These are phyloP conservation scores for Colletotrichum australisinense DNA, from an alignment of 2,329 filamentous ascomycete genomes.

Conservation along the genomic window DNA sequence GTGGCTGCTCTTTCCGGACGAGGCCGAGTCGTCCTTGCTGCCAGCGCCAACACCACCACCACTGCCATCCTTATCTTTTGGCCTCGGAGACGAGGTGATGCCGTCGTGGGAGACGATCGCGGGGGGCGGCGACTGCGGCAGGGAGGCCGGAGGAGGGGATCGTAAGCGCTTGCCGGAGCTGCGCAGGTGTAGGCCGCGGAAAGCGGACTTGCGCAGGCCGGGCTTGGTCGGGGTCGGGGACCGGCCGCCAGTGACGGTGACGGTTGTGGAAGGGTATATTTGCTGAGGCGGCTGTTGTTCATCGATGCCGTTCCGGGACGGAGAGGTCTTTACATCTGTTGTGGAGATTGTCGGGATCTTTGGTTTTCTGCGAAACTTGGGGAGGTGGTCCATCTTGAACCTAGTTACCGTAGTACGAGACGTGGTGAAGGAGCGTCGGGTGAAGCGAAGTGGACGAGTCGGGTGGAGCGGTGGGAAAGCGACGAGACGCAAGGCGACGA, in stretches of 20 bases:
- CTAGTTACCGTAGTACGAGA: not conserved
- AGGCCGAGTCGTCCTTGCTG: constrained; percentile 2
- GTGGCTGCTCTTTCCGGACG: constrained; percentile 12
- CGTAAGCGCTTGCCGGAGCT: constrained; percentile 60
- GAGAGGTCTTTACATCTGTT: constrained; percentile 43
- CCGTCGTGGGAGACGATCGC: constrained; percentile 52
- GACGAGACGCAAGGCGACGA: not conserved
- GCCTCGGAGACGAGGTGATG: constrained; percentile 38
- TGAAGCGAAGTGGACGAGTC: not conserved
- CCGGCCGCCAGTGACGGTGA: constrained; percentile 24
- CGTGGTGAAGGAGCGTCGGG: not conserved
- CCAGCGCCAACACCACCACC: constrained; percentile 13
- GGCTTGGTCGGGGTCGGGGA: constrained; percentile 37
- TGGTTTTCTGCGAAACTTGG: constrained; percentile 56
- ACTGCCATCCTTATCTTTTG: constrained; percentile 9
- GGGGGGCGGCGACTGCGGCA: constrained; percentile 35
- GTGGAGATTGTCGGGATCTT: constrained; percentile 57
- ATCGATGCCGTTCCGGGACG: constrained; percentile 37
- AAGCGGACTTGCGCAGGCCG: constrained; percentile 50
- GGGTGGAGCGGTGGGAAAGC: not conserved
- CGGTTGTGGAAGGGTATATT: constrained; percentile 37
- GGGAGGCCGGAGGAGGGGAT: constrained; percentile 49
- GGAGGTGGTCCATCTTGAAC: constrained; percentile 53
- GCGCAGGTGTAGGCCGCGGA: constrained; percentile 58
- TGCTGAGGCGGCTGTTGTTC: constrained; percentile 38